Percentiles rank a stretch among this genome's conserved stretches.
These are phyloP conservation scores for Zygosaccharomyces lentus DNA, from an alignment of 805 yeast species.

Conservation along the genomic window DNA sequence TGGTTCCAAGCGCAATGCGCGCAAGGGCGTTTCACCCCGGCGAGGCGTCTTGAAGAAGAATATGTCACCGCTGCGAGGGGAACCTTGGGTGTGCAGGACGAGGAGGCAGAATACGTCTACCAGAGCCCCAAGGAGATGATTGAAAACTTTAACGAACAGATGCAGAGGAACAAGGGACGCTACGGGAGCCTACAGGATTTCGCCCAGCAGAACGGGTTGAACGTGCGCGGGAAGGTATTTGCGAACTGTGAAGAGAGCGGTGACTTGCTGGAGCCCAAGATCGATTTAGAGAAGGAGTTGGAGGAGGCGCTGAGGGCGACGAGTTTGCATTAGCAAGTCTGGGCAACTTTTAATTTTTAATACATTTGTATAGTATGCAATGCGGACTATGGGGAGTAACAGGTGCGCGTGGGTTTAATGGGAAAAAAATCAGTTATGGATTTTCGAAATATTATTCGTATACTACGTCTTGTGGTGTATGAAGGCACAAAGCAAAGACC, in stretches of 20 bases:
- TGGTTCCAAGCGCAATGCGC: background rate
- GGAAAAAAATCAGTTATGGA: too few species aligned
- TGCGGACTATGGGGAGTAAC: background rate
- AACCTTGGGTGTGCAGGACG: background rate
- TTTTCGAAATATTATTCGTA: too few species aligned
- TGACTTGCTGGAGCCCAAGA: slow-evolving; percentile 17
- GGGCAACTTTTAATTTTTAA: background rate
- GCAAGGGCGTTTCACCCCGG: background rate
- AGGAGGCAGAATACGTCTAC: slow-evolving; percentile 3
- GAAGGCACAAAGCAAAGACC: too few species aligned
- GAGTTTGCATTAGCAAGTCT: background rate
- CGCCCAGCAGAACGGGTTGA: slow-evolving; percentile 17
- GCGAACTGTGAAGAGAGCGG: slow-evolving; percentile 25
- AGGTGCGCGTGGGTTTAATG: too few species aligned
- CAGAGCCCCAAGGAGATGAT: slow-evolving; percentile 9
- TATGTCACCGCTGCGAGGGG: slow-evolving; percentile 2
- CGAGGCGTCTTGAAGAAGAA: background rate
- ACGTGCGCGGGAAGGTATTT: slow-evolving; percentile 20
- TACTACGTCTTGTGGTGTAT: too few species aligned
- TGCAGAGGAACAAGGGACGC: slow-evolving; percentile 25
- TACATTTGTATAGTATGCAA: background rate
- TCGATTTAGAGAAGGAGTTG: slow-evolving; percentile 12
- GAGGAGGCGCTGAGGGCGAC: slow-evolving; percentile 3
- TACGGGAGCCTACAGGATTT: slow-evolving; percentile 22
- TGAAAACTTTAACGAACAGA: slow-evolving; percentile 27